Percentiles rank a stretch among this genome's conserved stretches.
phyloP scores from a whole-genome alignment of 192 early-diverging fungal genomes.

The Chytriomyces hyalinus region DNA sequence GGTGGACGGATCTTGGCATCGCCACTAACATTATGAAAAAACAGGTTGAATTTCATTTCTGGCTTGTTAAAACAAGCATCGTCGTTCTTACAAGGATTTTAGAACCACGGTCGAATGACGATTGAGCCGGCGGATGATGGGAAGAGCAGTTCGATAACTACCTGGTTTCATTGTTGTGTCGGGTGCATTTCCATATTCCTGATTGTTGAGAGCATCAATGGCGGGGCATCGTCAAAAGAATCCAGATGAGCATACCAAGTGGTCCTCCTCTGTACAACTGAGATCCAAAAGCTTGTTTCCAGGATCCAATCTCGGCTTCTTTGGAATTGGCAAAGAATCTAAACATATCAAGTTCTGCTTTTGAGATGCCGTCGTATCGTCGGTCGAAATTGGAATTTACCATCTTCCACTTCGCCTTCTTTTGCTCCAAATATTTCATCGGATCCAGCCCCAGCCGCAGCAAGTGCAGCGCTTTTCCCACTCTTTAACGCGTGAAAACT shows the following conservation, averaged over 20 bases:
- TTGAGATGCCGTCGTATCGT: slow-evolving; percentile 24
- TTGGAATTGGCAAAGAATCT: slow-evolving; percentile 47
- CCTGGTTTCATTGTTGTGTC: slow-evolving; percentile 85
- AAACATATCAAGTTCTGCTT: slow-evolving; percentile 3
- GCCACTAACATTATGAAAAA: not conserved
- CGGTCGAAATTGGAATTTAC: not conserved
- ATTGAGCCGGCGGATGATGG: slow-evolving; percentile 87
- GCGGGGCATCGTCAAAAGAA: not conserved
- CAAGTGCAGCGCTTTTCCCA: not conserved
- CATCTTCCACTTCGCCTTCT: slow-evolving; percentile 77
- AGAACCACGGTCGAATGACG: slow-evolving; percentile 85
- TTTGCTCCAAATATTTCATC: slow-evolving; percentile 85
- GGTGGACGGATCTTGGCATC: slow-evolving; percentile 36
- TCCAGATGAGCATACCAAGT: slow-evolving; percentile 60
- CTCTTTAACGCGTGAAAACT: slow-evolving; percentile 71
- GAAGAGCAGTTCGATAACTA: slow-evolving; percentile 60
- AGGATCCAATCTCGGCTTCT: slow-evolving; percentile 59
- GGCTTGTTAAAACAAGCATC: slow-evolving; percentile 44
- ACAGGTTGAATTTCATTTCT: not conserved
- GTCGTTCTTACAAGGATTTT: slow-evolving; percentile 40
- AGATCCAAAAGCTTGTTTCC: slow-evolving; percentile 79
- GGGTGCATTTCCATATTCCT: slow-evolving; percentile 72
- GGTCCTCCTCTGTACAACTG: slow-evolving; percentile 79
- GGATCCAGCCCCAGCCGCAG: slow-evolving; percentile 38
- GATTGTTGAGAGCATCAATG: slow-evolving; percentile 29